Conservation (phyloP, 1,284 basidiomycete genomes). For the Rhodotorula sp. region DNA sequence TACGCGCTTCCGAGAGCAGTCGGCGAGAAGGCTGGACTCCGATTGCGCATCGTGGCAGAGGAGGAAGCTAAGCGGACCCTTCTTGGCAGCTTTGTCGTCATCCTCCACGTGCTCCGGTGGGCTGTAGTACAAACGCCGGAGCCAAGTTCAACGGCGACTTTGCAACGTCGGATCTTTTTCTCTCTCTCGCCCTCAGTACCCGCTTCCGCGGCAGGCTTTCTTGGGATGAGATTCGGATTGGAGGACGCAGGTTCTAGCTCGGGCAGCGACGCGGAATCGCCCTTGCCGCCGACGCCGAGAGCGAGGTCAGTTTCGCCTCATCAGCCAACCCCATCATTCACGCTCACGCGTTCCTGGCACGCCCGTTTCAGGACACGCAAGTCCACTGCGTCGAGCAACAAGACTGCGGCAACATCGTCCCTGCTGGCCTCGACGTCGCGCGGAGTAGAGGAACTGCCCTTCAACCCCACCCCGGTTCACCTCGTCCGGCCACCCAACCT, state of each 20-base stretch:
- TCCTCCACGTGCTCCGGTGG: neutral
- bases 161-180: too few species aligned
- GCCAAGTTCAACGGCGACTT: too few species aligned
- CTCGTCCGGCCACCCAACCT: conserved; percentile 8
- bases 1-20: conserved; percentile 25
- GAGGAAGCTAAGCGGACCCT: too few species aligned
- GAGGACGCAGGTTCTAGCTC: neutral
- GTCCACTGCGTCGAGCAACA: neutral
- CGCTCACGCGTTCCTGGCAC: neutral
- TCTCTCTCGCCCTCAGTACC: neutral
- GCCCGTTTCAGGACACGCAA: neutral
- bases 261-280: neutral
- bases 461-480: conserved; percentile 11
- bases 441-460: neutral
- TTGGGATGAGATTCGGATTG: conserved; percentile 13
- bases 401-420: neutral
- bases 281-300: neutral
- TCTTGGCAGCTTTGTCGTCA: too few species aligned
- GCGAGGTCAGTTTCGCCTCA: neutral
- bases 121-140: too few species aligned
- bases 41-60: neutral
- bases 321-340: neutral
- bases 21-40: conserved; percentile 1
- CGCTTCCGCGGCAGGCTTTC: neutral
- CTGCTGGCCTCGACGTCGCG: too few species aligned